Base-by-base conservation (phyloP, 768 basidiomycete species). In the Sistotremastrum suecicum region DNA sequence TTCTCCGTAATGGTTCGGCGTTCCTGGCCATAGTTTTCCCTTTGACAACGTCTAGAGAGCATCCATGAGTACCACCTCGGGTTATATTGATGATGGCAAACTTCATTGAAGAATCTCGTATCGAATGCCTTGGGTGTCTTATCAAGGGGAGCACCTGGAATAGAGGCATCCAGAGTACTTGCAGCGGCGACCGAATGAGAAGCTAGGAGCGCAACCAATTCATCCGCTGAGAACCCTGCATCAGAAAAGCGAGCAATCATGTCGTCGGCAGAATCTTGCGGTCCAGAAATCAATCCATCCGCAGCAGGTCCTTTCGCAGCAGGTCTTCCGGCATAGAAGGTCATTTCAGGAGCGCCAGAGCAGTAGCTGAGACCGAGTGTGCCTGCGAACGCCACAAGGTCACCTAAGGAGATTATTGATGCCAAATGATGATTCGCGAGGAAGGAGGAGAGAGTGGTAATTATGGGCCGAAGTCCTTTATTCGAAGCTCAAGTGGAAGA, bases 331-430 rank as follows among this genome's bases (percentile, higher is more conserved):
- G 46, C 51, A 33, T 55, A 39, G 45, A 56, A 54, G 12, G 46
- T 42, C 34, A 56, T 39, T 2, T 44, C 51, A 4, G 57, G 54
- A 31, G 44, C 44, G n/a, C 58, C 53, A 33, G 51, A 47, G 20
- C 54, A 54, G 45, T 56, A 56, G 11, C 52, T 41, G n/a, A 50
- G 39, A 8, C 40, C 55, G 10, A 56, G 55, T 4, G 60, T 56
- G 7, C 51, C 55, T 2, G 54, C 55, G 51, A 60, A 61, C 35
- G 20, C 20, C 20, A 20, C 20, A 20, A 20, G 20, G 20, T 20
- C 20, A 20, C 20, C 20, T 1, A 20, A 20, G 20, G 20, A 20
- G 20, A 20, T 20, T 20, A 2, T 20, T 20, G 20, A 20, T 20
- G 20, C 20, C 20, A 20, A 20, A 20, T 1, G 20, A 20, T 20